phyloP scores from a whole-genome alignment of 176 grass and related monocot species.

The Juncus inflexus region DNA sequence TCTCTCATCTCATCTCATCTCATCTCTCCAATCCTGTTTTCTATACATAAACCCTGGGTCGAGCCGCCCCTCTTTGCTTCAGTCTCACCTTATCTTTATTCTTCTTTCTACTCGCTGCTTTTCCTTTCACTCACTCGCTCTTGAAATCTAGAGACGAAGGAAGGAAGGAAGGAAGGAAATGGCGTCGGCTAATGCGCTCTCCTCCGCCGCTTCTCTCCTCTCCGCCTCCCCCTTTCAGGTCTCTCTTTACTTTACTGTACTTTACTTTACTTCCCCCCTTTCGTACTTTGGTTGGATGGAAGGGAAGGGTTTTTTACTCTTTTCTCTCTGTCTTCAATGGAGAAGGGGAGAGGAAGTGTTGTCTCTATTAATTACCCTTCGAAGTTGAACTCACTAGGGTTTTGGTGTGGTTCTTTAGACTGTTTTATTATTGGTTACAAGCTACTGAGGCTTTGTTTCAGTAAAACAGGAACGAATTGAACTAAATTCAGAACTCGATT shows the following conservation, averaged over 20 bases:
- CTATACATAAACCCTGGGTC: not conserved
- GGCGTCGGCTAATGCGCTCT: conserved; percentile 56
- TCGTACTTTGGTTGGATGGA: not conserved
- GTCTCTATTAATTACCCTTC: too few relatives aligned
- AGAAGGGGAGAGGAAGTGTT: conserved; percentile 7
- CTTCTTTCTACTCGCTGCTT: conserved; percentile 8
- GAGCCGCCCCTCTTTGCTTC: conserved; percentile 4
- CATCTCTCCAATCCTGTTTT: not conserved
- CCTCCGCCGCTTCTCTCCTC: conserved; percentile 44
- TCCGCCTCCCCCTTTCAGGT: conserved; percentile 47
- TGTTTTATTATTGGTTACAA: too few relatives aligned
- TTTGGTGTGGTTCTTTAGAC: too few relatives aligned
- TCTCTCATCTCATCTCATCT: conserved; percentile 8
- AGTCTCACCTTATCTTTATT: conserved; percentile 24
- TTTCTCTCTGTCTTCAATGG: too few relatives aligned
- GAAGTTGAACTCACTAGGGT: too few relatives aligned
- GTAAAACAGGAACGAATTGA: too few relatives aligned
- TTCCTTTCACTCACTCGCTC: conserved; percentile 34
- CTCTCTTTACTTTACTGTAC: not conserved
- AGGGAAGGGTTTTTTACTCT: not conserved
- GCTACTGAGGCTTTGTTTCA: too few relatives aligned
- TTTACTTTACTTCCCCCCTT: not conserved
- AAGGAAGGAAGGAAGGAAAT: not conserved
- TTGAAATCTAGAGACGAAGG: not conserved
- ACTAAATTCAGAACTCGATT: too few relatives aligned